A percentile compares a stretch with the other conserved stretches of the same genome.
Evolutionary conservation across 805 yeast genomes (phyloP).

Genomic region (Pichia deserticola): DNA sequence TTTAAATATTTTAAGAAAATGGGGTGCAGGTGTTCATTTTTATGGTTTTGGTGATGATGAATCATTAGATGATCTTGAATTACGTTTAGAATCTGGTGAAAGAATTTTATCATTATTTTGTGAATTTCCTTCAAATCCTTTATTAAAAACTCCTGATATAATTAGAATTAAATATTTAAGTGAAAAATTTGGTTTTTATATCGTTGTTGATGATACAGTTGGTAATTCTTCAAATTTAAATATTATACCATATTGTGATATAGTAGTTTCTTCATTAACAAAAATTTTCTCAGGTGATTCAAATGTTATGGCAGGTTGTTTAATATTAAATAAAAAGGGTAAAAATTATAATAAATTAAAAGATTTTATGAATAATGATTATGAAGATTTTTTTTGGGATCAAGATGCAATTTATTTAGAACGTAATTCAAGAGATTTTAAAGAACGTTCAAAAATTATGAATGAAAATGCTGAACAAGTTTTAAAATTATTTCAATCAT

Average conservation of each 20-base stretch:
- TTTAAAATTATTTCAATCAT: conserved; percentile 42
- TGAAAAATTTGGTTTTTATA: conserved; percentile 61
- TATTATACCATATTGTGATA: conserved; percentile 75
- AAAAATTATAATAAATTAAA: conserved; percentile 43
- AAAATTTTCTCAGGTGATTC: conserved; percentile 93
- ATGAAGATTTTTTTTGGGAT: conserved; percentile 78
- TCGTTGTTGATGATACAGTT: conserved; percentile 90
- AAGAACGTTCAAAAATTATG: conserved; percentile 47
- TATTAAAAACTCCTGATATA: conserved; percentile 78
- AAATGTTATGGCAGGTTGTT: conserved; percentile 90
- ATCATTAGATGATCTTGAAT: conserved; percentile 59
- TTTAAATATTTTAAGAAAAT: conserved; percentile 72
- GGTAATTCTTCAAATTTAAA: conserved; percentile 85
- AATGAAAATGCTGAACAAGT: conserved; percentile 51
- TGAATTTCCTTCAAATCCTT: conserved; percentile 95
- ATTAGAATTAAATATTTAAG: conserved; percentile 56
- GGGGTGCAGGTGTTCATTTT: conserved; percentile 87
- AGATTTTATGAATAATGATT: conserved; percentile 41
- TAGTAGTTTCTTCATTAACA: conserved; percentile 79
- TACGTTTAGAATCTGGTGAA: conserved; percentile 52
- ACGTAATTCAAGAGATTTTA: conserved; percentile 87
- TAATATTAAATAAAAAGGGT: conserved; percentile 68
- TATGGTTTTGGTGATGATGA: conserved; percentile 77
- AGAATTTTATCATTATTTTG: conserved; percentile 73
- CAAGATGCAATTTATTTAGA: conserved; percentile 92